Evolutionary conservation across 2,329 filamentous ascomycete genomes (phyloP).

Genomic region (Fusarium cyanostomum): DNA sequence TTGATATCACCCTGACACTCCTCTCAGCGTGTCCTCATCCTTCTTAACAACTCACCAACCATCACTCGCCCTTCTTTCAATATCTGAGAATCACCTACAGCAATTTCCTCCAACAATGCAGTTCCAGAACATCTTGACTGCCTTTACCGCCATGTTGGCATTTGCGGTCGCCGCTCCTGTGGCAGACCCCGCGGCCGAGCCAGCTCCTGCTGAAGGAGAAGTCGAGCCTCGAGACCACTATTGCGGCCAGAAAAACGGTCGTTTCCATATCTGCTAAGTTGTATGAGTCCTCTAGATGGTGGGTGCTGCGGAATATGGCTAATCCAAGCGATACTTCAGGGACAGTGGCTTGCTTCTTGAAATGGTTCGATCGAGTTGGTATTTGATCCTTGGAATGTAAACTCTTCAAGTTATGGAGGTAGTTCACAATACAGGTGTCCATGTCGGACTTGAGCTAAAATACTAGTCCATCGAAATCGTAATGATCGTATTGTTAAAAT

Average conservation of each 20-base stretch:
- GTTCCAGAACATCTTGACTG: not conserved
- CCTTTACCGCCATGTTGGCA: not conserved
- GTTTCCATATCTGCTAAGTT: not conserved
- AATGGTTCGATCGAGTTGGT: too few species aligned
- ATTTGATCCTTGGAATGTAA: not conserved
- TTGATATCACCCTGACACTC: too few species aligned
- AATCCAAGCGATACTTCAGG: too few species aligned
- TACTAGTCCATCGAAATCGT: not conserved
- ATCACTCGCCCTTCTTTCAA: not conserved
- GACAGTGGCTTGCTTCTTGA: too few species aligned
- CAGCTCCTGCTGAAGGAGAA: not conserved
- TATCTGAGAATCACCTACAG: not conserved
- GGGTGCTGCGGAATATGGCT: not conserved
- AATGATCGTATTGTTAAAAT: too few species aligned
- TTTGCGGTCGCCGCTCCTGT: not conserved
- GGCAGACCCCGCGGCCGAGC: not conserved
- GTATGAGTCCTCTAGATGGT: not conserved
- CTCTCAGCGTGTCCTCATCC: too few species aligned
- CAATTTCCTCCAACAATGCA: not conserved
- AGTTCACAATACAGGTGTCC: not conserved
- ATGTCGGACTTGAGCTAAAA: not conserved
- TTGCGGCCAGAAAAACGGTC: not conserved
- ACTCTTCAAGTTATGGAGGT: not conserved
- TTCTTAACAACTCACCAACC: not conserved
- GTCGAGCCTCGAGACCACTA: constrained; percentile 1